Percentiles rank a stretch among this genome's conserved stretches.
Evolutionary conservation across 495 filamentous ascomycete genomes (phyloP).

Genomic region (Diplogelasinospora grovesii): DNA sequence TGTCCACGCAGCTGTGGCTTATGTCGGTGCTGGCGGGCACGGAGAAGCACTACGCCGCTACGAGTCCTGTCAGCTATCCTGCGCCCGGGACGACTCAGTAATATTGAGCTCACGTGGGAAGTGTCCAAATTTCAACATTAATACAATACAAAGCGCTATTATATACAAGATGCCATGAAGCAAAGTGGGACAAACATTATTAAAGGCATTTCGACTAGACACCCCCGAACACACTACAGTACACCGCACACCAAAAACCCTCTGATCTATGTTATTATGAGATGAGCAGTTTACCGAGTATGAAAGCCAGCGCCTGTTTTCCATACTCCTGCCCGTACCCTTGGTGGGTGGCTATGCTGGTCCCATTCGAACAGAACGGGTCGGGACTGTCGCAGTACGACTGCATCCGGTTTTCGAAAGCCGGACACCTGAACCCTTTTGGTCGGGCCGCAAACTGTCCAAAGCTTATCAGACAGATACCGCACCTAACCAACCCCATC

Average conservation of each 20-base stretch:
- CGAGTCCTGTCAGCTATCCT: constrained; percentile 4
- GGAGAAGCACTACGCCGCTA: constrained; percentile 12
- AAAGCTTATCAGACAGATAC: too few relatives aligned
- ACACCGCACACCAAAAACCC: too few relatives aligned
- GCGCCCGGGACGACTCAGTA: neutral
- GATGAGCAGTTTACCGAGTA: constrained; percentile 37
- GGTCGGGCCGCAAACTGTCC: constrained; percentile 52
- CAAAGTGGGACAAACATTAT: too few relatives aligned
- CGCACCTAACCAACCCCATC: too few relatives aligned
- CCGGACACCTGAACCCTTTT: constrained; percentile 43
- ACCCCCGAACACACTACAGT: neutral
- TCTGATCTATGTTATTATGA: neutral
- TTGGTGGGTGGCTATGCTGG: constrained; percentile 45
- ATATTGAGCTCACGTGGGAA: too few relatives aligned
- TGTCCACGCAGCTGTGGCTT: constrained; percentile 12
- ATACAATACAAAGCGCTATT: too few relatives aligned
- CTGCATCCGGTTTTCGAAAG: constrained; percentile 44
- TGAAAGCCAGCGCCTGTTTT: constrained; percentile 43
- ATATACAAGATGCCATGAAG: too few relatives aligned
- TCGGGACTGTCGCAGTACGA: constrained; percentile 55
- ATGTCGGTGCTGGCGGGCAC: constrained; percentile 5
- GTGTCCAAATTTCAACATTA: too few relatives aligned
- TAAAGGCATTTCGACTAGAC: neutral
- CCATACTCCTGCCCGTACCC: constrained; percentile 53
- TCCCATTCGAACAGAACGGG: constrained; percentile 57